phyloP scores from a whole-genome alignment of 139 green algal species.

The Chlamydomonas sp. region DNA sequence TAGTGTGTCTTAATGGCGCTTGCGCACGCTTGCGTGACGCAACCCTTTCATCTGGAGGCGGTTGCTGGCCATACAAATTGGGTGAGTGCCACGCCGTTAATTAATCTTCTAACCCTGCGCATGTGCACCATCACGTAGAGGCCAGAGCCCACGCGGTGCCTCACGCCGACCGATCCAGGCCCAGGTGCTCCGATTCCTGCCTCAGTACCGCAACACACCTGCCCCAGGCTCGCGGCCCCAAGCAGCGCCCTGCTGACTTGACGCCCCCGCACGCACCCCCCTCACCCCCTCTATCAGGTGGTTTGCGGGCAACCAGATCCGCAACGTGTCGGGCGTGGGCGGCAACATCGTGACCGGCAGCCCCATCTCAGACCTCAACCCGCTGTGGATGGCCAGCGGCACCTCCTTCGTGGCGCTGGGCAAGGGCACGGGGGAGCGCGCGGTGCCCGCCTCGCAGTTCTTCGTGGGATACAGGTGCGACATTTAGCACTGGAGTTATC shows the following conservation, averaged over 20 bases:
- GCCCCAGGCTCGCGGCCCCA: not conserved
- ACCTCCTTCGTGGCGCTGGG: slow-evolving; percentile 73
- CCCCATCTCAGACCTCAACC: slow-evolving; percentile 97
- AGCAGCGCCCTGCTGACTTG: not conserved
- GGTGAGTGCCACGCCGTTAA: no score
- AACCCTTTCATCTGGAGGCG: no score
- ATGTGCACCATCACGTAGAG: no score
- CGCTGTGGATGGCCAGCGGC: slow-evolving; percentile 86
- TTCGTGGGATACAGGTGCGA: slow-evolving; percentile 90
- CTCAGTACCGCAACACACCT: not conserved
- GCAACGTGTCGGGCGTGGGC: slow-evolving; percentile 91
- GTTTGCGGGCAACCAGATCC: slow-evolving; percentile 86
- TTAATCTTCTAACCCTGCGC: no score
- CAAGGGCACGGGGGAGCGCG: slow-evolving; percentile 30
- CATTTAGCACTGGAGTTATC: no score
- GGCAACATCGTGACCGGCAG: slow-evolving; percentile 94
- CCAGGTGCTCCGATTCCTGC: no score
- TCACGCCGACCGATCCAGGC: no score
- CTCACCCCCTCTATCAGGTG: slow-evolving; percentile 18
- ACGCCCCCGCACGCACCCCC: no score
- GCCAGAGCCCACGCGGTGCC: no score
- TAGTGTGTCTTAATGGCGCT: no score
- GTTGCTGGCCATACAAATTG: no score
- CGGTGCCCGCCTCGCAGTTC: slow-evolving; percentile 74
- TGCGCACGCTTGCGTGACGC: no score